A percentile compares a stretch with the other conserved stretches of the same genome.
Conservation (phyloP, 495 filamentous ascomycete species). For the Gamarada debralockiae region DNA sequence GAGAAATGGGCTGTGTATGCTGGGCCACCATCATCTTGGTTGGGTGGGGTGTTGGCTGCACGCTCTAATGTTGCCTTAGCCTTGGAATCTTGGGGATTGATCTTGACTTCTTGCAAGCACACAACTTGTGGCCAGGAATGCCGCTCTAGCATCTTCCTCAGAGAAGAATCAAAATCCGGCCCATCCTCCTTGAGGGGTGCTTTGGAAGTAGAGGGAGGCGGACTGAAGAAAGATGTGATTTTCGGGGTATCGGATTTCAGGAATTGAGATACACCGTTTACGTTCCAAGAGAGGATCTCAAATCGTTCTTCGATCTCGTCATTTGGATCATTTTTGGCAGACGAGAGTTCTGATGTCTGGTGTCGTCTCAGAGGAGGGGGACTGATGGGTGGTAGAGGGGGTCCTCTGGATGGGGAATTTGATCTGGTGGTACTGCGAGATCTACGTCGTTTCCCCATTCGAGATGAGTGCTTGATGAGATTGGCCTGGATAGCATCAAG, state of each 20-base stretch:
- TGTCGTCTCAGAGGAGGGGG: no score
- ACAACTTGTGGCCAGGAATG: slow-evolving; percentile 44
- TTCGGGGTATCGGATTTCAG: slow-evolving; percentile 25
- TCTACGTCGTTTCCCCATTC: no score
- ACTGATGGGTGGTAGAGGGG: no score
- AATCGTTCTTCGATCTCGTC: background rate
- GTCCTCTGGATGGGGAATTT: no score
- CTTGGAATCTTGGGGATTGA: slow-evolving; percentile 29
- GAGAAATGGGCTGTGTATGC: slow-evolving; percentile 39
- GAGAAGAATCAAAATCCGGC: slow-evolving; percentile 3
- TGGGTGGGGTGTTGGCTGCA: slow-evolving; percentile 29
- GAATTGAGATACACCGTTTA: slow-evolving; percentile 46
- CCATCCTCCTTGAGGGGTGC: background rate
- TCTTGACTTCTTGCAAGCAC: slow-evolving; percentile 51
- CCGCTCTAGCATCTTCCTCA: slow-evolving; percentile 40
- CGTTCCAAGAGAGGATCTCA: slow-evolving; percentile 44
- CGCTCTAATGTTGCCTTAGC: slow-evolving; percentile 23
- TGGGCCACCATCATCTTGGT: slow-evolving; percentile 19
- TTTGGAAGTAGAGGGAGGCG: background rate
- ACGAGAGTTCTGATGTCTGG: no score
- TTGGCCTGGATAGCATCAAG: no score
- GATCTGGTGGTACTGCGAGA: no score
- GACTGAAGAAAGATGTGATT: slow-evolving; percentile 41
- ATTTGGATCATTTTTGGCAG: no score
- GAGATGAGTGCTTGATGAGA: no score